Evolutionary conservation across 1,139 yeast species (phyloP), one percentile per base, ranked within the genome.

Genomic region (Protomyces inundatus): DNA sequence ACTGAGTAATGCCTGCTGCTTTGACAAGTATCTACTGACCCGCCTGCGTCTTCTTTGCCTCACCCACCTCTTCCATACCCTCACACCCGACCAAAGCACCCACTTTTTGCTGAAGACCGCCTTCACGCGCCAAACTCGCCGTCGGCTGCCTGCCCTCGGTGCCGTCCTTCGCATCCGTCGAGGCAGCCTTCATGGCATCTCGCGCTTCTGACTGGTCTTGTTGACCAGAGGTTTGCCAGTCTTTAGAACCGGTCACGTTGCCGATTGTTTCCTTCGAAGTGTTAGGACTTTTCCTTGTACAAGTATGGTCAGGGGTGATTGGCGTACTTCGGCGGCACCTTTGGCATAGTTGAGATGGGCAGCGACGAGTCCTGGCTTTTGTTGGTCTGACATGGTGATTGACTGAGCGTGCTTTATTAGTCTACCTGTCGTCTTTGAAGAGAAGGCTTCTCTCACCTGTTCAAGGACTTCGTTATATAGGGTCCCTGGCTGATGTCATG

Each of bases 1-100:
- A 23, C 23, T 23, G 23, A 23, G 23, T 23, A 1, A 23, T 2
- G 23, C 23, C 23, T 23, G 23, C 23, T 23, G 23, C 23, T 23
- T 1, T 2, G 23, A 23, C 23, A 23, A 23, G 23, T 23, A 23
- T n/a, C 45, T 58, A 58, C 56, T 58, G 40, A 10, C 54, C 52
- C 10, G 62, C 62, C 52, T 58, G 62, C 4, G 55, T 32, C 50
- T 60, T 36, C 54, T 60, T 60, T 40, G 35, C 46, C 34, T 60
- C 64, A 7, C 64, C 64, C 5, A 36, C 40, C 40, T 60, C 52
- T 39, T 54, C 64, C 64, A 60, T 60, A 6, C 64, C 64, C 34
- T 55, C 58, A 33, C 64, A 60, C n/a, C 64, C 64, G 5, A 60
- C 64, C 10, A 45, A 37, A 12, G 58, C 45, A 9, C 64, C 64